Conservation (phyloP, 208 protist species). For the Phytomonas sp. region DNA sequence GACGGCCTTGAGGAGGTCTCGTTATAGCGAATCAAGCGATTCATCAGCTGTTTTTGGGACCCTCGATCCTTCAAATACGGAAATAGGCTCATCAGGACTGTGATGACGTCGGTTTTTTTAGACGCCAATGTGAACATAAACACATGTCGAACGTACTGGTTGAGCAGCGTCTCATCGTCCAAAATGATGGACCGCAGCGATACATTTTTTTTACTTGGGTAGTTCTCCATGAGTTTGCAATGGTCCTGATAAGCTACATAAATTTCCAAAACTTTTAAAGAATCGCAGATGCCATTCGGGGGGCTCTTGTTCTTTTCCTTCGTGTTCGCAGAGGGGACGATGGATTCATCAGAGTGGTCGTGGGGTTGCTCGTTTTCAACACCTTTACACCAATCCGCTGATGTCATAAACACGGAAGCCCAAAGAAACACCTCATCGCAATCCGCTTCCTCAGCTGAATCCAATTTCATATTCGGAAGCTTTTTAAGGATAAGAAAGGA, state of each 20-base stretch:
- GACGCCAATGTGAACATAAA: background rate
- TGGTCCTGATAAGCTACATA: background rate
- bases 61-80: conserved; percentile 10
- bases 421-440: background rate
- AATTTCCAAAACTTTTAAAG: background rate
- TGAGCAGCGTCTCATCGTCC: conserved; percentile 14
- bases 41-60: conserved; percentile 18
- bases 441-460: background rate
- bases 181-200: background rate
- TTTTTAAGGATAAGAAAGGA: background rate
- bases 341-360: background rate
- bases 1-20: background rate
- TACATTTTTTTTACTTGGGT: background rate
- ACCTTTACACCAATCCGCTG: background rate
- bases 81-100: background rate
- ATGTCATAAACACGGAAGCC: background rate
- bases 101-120: background rate
- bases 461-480: background rate
- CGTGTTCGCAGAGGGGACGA: background rate
- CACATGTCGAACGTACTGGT: conserved; percentile 11
- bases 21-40: conserved; percentile 27
- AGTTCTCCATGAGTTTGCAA: conserved; percentile 1
- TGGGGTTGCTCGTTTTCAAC: background rate
- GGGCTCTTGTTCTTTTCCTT: background rate
- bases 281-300: background rate